Conservation (phyloP, 1,284 basidiomycete species). For the Cryptococcus amylolentus region DNA sequence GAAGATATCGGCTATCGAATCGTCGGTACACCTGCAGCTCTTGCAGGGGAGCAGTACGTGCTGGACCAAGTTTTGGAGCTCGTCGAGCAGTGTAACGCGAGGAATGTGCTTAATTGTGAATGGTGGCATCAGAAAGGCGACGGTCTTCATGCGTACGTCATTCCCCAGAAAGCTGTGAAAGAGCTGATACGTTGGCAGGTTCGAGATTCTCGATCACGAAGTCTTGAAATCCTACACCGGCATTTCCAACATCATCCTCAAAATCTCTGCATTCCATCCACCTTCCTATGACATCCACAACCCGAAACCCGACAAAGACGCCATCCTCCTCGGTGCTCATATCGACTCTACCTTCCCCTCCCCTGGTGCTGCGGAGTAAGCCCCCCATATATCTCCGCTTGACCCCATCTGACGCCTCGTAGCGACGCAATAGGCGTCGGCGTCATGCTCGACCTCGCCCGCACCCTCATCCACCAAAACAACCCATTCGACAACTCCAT, state of each 20-base stretch:
- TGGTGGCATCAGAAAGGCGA: constrained; percentile 81
- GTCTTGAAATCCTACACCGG: constrained; percentile 89
- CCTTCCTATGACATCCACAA: constrained; percentile 55
- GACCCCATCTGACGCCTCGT: constrained; percentile 5
- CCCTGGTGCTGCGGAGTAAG: constrained; percentile 75
- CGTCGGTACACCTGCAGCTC: constrained; percentile 86
- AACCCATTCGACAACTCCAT: constrained; percentile 73
- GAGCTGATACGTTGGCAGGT: constrained; percentile 53
- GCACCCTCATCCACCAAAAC: constrained; percentile 71
- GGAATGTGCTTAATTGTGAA: constrained; percentile 71
- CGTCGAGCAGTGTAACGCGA: constrained; percentile 59
- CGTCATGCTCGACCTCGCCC: constrained; percentile 84
- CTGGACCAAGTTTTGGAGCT: constrained; percentile 62
- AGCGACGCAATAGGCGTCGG: constrained; percentile 78
- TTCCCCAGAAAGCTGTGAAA: neutral
- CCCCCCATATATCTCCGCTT: neutral
- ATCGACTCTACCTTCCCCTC: constrained; percentile 65
- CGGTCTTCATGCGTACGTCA: constrained; percentile 71
- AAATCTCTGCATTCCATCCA: constrained; percentile 59
- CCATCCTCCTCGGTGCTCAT: constrained; percentile 85
- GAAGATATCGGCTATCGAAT: constrained; percentile 88
- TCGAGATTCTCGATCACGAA: constrained; percentile 77
- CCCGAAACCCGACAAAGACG: constrained; percentile 66
- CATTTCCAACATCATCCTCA: constrained; percentile 83
- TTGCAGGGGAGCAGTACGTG: constrained; percentile 80